A percentile compares a stretch with the other conserved stretches of the same genome.
Evolutionary conservation across 306 rosid species (phyloP).

Genomic region (Dalbergia cultrata): DNA sequence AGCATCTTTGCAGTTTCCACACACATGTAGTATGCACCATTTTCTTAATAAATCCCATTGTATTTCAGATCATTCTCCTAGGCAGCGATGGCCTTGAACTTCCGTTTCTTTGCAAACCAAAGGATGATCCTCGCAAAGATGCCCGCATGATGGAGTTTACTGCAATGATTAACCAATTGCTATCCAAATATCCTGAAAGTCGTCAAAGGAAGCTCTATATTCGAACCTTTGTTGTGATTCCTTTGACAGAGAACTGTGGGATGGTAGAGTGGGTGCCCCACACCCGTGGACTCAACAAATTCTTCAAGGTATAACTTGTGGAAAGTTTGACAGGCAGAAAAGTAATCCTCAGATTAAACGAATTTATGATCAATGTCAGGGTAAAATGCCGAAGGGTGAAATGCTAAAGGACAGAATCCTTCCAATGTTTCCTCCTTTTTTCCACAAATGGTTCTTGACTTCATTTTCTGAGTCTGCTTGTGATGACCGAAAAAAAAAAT

Average conservation of each 20-base stretch:
- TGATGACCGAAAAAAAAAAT: no score
- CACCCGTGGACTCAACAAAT: conserved; percentile 94
- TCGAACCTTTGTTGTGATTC: conserved; percentile 95
- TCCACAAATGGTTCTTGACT: conserved; percentile 93
- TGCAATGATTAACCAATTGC: conserved; percentile 87
- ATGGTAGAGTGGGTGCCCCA: conserved; percentile 99
- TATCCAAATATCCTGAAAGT: conserved; percentile 96
- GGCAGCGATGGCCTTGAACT: conserved; percentile 95
- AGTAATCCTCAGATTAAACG: conserved; percentile 88
- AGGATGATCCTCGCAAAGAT: conserved; percentile 98
- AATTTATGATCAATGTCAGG: conserved; percentile 89
- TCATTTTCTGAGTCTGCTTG: conserved; percentile 98
- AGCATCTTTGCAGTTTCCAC: conserved; percentile 9
- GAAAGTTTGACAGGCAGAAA: conserved; percentile 88
- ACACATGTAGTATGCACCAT: conserved; percentile 20
- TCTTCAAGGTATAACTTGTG: conserved; percentile 86
- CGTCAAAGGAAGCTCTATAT: conserved; percentile 93
- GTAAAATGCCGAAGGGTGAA: conserved; percentile 85
- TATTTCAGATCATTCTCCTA: conserved; percentile 78
- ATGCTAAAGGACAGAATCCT: conserved; percentile 85
- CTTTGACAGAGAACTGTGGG: conserved; percentile 98
- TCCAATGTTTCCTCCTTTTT: conserved; percentile 96
- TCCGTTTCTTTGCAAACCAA: conserved; percentile 95
- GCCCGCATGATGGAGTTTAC: conserved; percentile 99
- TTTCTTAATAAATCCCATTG: conserved; percentile 42